Base-by-base conservation (phyloP, 176 grass and related monocot species). In the Hordeum marinum region DNA sequence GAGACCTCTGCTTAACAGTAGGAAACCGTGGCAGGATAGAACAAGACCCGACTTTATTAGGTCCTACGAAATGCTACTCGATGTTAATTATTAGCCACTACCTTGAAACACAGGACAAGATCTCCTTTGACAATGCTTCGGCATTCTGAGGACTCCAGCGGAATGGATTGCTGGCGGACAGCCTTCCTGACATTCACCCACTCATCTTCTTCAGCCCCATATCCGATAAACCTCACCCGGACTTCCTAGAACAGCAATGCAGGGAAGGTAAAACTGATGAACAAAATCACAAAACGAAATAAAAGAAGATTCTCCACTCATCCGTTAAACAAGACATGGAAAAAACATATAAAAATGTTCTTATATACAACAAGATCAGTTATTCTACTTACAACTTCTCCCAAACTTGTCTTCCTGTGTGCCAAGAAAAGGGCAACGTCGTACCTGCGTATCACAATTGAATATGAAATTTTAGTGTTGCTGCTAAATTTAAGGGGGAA, bases 141-240 rank as follows among this genome's bases (percentile, higher is more conserved):
- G 67, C 97, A 99, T 72, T 99, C 90, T 3, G 94, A 90, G 2
- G 94, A 86, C 67, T 99, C 97, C 3, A 95, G n/a, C 10, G 96
- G 96, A 84, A 99, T 95, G 75, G 96, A 99, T 11, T 88, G 88
- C 79, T 92, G 91, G 50, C 97, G 91, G 61, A 99, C 79, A 84
- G 82, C 81, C 71, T 88, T 86, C 69, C 76, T 86, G 76, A 99
- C 94, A 85, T 96, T 94, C 59, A 99, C 87, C 97, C 97, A 99
- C 86, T 99, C 97, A 91, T 99, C 97, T 37, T 99, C 97, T 32
- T 94, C 92, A 17, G 91, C 92, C 58, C 90, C 97, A 72, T 92
- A 99, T 25, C 97, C 97, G 37, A 90, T 75, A 35, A 89, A 99
- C 57, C 97, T 96, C 84, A 99, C 97, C 17, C 79, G 84, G 21